Evolutionary conservation across 108 stramenopile species (phyloP).

Genomic region (Thalassiosira profunda): DNA sequence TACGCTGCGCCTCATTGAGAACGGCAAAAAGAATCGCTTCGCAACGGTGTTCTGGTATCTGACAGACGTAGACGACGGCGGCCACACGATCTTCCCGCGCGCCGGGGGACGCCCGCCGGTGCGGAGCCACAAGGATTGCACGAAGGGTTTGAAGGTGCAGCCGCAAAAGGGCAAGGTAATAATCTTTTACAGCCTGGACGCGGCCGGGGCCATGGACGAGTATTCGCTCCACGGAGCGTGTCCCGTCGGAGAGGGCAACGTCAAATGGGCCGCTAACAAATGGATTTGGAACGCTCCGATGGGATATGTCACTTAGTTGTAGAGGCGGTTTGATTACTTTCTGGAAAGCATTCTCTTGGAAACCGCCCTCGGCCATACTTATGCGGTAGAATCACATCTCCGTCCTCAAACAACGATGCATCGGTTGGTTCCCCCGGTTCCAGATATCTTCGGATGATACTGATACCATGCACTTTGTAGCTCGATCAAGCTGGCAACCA

Average conservation of each 20-base stretch:
- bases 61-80: slow-evolving; percentile 81
- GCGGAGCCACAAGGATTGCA: slow-evolving; percentile 20
- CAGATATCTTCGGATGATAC: no score
- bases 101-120: slow-evolving; percentile 28
- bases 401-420: no score
- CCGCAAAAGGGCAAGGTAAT: slow-evolving; percentile 86
- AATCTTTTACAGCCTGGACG: slow-evolving; percentile 78
- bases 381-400: no score
- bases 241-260: slow-evolving; percentile 79
- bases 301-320: slow-evolving; percentile 29
- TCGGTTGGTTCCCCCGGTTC: no score
- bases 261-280: slow-evolving; percentile 95
- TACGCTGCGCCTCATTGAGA: slow-evolving; percentile 48
- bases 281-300: slow-evolving; percentile 91
- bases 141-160: slow-evolving; percentile 65
- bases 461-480: no score
- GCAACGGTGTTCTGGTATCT: slow-evolving; percentile 94
- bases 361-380: no score
- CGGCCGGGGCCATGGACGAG: slow-evolving; percentile 61
- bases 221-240: slow-evolving; percentile 90
- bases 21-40: slow-evolving; percentile 77
- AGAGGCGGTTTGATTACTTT: no score
- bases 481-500: no score
- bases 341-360: no score
- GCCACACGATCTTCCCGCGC: slow-evolving; percentile 73